A percentile compares a stretch with the other conserved stretches of the same genome.
phyloP scores from a whole-genome alignment of 1,284 basidiomycete species.

The Leucoagaricus sp. region DNA sequence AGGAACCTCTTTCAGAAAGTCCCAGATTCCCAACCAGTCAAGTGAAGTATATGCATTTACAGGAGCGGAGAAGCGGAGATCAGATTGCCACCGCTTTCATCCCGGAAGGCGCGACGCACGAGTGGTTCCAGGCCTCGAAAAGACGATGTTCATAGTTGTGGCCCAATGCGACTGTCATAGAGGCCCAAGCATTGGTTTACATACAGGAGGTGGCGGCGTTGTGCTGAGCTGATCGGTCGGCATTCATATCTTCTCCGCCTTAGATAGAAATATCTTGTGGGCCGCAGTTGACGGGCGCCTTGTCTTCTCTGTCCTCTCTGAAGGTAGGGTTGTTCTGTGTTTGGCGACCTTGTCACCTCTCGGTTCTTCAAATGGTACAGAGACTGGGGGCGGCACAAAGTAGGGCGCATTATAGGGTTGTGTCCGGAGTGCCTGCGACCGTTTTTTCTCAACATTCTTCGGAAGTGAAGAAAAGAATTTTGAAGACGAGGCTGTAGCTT shows the following conservation, averaged over 20 bases:
- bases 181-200: too few relatives aligned
- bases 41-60: background rate
- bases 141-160: too few relatives aligned
- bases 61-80: background rate
- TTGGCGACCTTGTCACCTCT: background rate
- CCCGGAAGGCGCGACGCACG: too few relatives aligned
- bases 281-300: background rate
- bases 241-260: background rate
- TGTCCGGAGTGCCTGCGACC: constrained; percentile 44
- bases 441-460: constrained; percentile 29
- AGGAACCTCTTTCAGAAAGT: too few relatives aligned
- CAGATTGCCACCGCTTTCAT: background rate
- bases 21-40: background rate
- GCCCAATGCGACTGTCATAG: too few relatives aligned
- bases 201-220: too few relatives aligned
- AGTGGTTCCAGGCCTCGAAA: too few relatives aligned
- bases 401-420: constrained; percentile 64
- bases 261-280: background rate
- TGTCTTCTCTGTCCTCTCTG: constrained; percentile 4
- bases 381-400: constrained; percentile 51
- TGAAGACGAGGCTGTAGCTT: constrained; percentile 13
- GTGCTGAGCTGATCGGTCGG: background rate
- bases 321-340: constrained; percentile 8
- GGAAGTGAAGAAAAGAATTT: constrained; percentile 22
- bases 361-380: constrained; percentile 15